phyloP scores from a whole-genome alignment of 129 eudicot species.

The Chrysanthemum lavandulifolium region DNA sequence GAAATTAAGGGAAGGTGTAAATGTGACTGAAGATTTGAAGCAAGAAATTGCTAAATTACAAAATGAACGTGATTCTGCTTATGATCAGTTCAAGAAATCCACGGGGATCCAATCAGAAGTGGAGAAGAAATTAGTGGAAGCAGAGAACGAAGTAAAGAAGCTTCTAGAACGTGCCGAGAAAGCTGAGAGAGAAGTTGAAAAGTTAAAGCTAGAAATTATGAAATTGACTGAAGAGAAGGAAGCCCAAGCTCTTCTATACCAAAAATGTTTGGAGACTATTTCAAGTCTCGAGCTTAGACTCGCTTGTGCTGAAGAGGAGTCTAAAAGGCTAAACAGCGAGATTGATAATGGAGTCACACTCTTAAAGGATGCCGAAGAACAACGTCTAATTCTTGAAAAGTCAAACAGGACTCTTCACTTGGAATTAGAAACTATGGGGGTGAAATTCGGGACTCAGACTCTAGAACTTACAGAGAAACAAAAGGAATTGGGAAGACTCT shows the following conservation, averaged over 20 bases:
- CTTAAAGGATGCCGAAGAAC: conserved; percentile 74
- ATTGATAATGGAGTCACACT: conserved; percentile 51
- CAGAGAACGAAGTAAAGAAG: conserved; percentile 41
- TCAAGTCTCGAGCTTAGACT: conserved; percentile 54
- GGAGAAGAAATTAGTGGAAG: conserved; percentile 52
- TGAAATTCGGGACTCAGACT: conserved; percentile 57
- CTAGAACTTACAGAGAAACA: conserved; percentile 83
- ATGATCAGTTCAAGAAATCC: conserved; percentile 51
- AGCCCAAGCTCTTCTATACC: conserved; percentile 46
- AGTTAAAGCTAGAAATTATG: conserved; percentile 42
- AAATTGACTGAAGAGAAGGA: conserved; percentile 67
- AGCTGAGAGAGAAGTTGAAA: conserved; percentile 68
- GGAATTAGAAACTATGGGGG: conserved; percentile 58
- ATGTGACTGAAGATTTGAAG: conserved; percentile 38
- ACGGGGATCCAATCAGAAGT: conserved; percentile 45
- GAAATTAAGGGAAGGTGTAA: conserved; percentile 52
- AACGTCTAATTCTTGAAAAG: conserved; percentile 49
- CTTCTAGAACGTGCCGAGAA: not conserved
- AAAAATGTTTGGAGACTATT: conserved; percentile 64
- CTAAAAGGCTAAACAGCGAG: conserved; percentile 55
- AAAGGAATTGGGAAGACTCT: conserved; percentile 82
- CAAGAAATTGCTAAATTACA: conserved; percentile 45
- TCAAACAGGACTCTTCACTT: conserved; percentile 63
- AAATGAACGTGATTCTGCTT: conserved; percentile 56
- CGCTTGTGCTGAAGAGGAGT: conserved; percentile 52